Base-by-base conservation (phyloP, 345 rosid genomes). In the Psidium friedrichsthalianum region DNA sequence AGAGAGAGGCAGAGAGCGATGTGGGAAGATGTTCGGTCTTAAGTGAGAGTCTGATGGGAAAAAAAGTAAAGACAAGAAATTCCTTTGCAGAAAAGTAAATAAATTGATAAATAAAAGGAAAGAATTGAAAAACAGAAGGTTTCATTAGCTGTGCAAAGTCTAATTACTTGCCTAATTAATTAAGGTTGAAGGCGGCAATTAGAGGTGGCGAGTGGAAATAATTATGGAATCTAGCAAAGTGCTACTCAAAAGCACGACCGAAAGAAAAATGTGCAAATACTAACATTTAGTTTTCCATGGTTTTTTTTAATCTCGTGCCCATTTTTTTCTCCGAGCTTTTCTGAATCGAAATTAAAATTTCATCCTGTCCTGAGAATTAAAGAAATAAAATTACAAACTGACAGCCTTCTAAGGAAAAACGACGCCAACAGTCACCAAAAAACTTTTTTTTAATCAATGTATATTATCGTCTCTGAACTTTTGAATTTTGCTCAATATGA, bases 401-500 rank as follows among this genome's bases (percentile, higher is more conserved):
- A 9, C 1, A 10, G 51, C 3, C 51, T 11, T 2, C 1, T 10
- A 29, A 11, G 36, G 1, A 14, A 14, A 61, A 61, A 61, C 8
- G 1, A 14, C 0, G 0, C 18, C 3, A 27, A 29, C 7, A 2
- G 0, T 3, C 74, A 61, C 5, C n/a, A n/a, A n/a, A n/a, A n/a
- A n/a, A n/a, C n/a, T 36, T 40, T 1, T 1, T 1, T 1, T 0
- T 58, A 5, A 40, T 40, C 6, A 12, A n/a, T 58, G 3, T 6
- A 1, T 0, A 13, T n/a, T n/a, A 6, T 13, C 0, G 1, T n/a
- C 3, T 3, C 0, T 0, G 0, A 58, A 25, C 1, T 0, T 24
- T 5, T 4, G 24, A 56, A 36, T 36, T 56, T 24, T 11, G 25
- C 4, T 56, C 3, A 24, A 2, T 0, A 0, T 2, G 29, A 1